Percentiles rank a stretch among this genome's conserved stretches.
Evolutionary conservation across 768 basidiomycete genomes (phyloP).

Genomic region (Gymnopilus junonius): DNA sequence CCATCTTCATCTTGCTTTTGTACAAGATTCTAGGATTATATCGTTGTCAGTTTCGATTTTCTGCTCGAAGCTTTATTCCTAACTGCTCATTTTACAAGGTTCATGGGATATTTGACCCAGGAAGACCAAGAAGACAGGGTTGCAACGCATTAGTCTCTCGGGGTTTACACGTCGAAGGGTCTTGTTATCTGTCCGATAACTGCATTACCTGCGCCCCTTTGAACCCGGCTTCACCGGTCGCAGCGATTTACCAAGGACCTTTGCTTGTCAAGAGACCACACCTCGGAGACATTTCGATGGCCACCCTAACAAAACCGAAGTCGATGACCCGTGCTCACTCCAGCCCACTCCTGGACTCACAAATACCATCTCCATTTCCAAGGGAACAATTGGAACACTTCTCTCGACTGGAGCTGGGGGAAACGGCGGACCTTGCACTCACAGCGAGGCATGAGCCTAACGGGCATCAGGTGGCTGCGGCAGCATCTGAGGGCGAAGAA

Average conservation of each 20-base stretch:
- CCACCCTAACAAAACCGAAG: conserved; percentile 43
- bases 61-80: not conserved
- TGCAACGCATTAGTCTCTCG: not conserved
- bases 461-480: conserved; percentile 3
- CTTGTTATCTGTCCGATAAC: not conserved
- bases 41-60: not conserved
- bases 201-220: not conserved
- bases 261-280: not conserved
- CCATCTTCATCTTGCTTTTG: not conserved
- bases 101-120: not conserved
- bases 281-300: conserved; percentile 30
- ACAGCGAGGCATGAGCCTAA: not conserved
- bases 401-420: conserved; percentile 3
- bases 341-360: conserved; percentile 28
- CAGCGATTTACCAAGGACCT: not conserved
- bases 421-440: not conserved
- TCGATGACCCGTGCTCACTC: conserved; percentile 25
- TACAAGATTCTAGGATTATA: not conserved
- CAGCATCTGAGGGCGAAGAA: conserved; percentile 8
- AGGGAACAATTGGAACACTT: conserved; percentile 33
- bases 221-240: not conserved
- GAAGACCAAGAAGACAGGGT: not conserved
- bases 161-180: not conserved
- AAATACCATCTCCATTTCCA: conserved; percentile 47
- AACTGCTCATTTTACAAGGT: not conserved